Evolutionary conservation across 306 rosid genomes (phyloP), one percentile per base, ranked within the genome.

Genomic region (Aeschynomene evenia): DNA sequence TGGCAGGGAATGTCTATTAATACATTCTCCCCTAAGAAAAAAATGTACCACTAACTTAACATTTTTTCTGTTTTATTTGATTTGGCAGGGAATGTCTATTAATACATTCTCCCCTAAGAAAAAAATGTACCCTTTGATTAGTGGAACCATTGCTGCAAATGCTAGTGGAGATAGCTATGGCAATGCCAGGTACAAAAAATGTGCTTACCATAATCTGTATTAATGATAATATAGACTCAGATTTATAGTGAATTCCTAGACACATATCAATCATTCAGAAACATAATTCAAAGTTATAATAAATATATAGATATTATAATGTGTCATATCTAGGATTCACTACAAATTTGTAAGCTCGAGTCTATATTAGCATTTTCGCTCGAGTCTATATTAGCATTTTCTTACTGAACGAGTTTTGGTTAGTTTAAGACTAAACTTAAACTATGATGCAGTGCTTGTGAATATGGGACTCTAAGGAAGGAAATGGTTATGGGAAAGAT

Each of bases 161-260:
- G 10, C 1, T 12, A 72, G 22, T 24, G 20, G 26, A 46, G 65
- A 71, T 1, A 2, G 0, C 42, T 73, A 34, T 9, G 89, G 94
- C 70, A 84, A 87, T 75, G 78, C 85, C 15, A 87, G 96, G 96
- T 82, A 43, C 6, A n/a, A n/a, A n/a, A n/a, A n/a, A n/a, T n/a
- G n/a, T n/a, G n/a, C n/a, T n/a, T n/a, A n/a, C n/a, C n/a, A n/a
- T n/a, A n/a, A n/a, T n/a, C n/a, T n/a, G n/a, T n/a, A n/a, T n/a
- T n/a, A n/a, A n/a, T n/a, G n/a, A n/a, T n/a, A n/a, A n/a, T n/a
- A n/a, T n/a, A n/a, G n/a, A n/a, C n/a, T n/a, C n/a, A n/a, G n/a
- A n/a, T n/a, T n/a, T n/a, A n/a, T n/a, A n/a, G n/a, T n/a, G n/a
- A n/a, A n/a, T n/a, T n/a, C n/a, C n/a, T n/a, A n/a, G n/a, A n/a